Conservation (phyloP, 768 basidiomycete species). For the Suillus spraguei region DNA sequence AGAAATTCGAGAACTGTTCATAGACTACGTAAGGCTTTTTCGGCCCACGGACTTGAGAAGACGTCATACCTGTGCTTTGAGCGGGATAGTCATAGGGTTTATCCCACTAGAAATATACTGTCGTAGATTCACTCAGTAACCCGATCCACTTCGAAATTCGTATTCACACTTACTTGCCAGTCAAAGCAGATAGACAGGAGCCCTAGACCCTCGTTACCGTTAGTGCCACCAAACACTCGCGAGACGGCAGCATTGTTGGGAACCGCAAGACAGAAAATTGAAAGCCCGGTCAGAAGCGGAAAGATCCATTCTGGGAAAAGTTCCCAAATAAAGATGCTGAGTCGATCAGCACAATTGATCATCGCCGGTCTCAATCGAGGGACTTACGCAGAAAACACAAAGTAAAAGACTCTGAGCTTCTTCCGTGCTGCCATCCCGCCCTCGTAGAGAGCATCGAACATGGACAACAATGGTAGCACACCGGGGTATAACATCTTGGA, state of each 20-base stretch:
- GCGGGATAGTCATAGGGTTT: slow-evolving; percentile 53
- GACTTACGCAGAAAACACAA: slow-evolving; percentile 42
- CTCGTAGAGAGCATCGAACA: slow-evolving; percentile 50
- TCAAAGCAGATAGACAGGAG: slow-evolving; percentile 63
- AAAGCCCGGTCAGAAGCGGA: slow-evolving; percentile 64
- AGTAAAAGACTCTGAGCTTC: slow-evolving; percentile 49
- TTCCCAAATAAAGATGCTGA: slow-evolving; percentile 35
- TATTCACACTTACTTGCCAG: slow-evolving; percentile 34
- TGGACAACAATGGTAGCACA: slow-evolving; percentile 47
- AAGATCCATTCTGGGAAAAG: slow-evolving; percentile 41
- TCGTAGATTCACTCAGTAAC: slow-evolving; percentile 2
- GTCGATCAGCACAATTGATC: slow-evolving; percentile 9
- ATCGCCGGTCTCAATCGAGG: neutral
- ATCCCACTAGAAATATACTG: slow-evolving; percentile 31
- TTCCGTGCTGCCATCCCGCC: slow-evolving; percentile 38
- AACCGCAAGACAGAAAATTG: slow-evolving; percentile 62
- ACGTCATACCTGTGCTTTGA: slow-evolving; percentile 41
- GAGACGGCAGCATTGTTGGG: slow-evolving; percentile 53
- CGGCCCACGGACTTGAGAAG: neutral
- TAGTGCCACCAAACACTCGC: slow-evolving; percentile 66
- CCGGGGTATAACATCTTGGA: slow-evolving; percentile 55
- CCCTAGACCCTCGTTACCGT: slow-evolving; percentile 70
- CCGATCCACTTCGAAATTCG: slow-evolving; percentile 19
- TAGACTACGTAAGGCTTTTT: neutral
- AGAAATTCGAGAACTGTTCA: slow-evolving; percentile 43